These are phyloP conservation scores for Musa acuminata DNA, from an alignment of 176 grass and related monocot genomes.

Conservation along the genomic window DNA sequence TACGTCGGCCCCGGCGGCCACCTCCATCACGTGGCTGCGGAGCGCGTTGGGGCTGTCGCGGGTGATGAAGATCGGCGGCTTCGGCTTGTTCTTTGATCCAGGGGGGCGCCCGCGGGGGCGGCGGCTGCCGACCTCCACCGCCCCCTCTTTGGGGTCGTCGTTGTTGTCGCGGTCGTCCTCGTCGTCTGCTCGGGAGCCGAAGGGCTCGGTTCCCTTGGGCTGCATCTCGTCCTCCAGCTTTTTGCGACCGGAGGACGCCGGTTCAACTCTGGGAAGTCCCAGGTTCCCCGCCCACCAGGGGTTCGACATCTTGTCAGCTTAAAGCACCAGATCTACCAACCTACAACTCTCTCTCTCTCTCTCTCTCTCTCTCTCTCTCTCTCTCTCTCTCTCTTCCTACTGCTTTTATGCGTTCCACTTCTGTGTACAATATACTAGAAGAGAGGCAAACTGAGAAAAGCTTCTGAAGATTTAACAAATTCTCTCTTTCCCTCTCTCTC, in stretches of 20 bases:
- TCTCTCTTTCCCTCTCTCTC: too few species aligned
- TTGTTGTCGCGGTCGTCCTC: background rate
- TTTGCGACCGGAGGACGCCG: background rate
- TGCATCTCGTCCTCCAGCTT: background rate
- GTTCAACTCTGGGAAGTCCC: background rate
- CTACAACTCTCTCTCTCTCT: too few species aligned
- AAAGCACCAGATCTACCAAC: too few species aligned
- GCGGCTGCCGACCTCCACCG: slow-evolving; percentile 1
- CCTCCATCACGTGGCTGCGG: slow-evolving; percentile 23
- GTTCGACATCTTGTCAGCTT: slow-evolving; percentile 1
- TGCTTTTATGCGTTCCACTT: too few species aligned
- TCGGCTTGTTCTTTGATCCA: slow-evolving; percentile 20
- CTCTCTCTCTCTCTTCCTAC: background rate
- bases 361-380: background rate
- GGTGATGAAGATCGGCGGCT: slow-evolving; percentile 18
- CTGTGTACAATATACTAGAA: too few species aligned
- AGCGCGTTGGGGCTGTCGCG: slow-evolving; percentile 24
- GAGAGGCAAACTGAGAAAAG: too few species aligned
- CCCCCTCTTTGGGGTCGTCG: slow-evolving; percentile 9
- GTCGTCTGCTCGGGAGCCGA: background rate
- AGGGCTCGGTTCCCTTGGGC: background rate
- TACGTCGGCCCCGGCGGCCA: slow-evolving; percentile 7
- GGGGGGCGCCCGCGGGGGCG: slow-evolving; percentile 10
- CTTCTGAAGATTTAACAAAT: too few species aligned
- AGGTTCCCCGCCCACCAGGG: slow-evolving; percentile 5